Evolutionary conservation across 1,284 basidiomycete species (phyloP).

Genomic region (Waitea zeae): DNA sequence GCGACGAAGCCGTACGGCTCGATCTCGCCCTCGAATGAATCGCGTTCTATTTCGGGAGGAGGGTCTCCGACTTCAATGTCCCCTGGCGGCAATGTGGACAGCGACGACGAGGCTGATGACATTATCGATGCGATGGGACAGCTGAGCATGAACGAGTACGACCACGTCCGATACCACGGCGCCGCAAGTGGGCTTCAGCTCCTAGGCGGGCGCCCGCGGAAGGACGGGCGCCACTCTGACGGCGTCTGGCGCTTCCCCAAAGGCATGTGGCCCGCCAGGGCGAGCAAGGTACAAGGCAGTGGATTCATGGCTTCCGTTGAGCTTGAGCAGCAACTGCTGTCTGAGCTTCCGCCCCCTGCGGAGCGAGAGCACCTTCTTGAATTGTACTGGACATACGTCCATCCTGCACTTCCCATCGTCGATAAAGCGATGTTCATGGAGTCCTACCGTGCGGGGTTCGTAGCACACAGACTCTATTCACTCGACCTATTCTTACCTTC

Average conservation of each 20-base stretch:
- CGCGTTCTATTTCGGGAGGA: no score
- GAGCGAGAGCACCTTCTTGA: constrained; percentile 54
- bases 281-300: no score
- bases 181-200: constrained; percentile 70
- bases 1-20: no score
- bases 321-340: constrained; percentile 19
- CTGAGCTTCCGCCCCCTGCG: constrained; percentile 31
- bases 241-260: constrained; percentile 64
- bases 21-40: no score
- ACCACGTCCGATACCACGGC: constrained; percentile 63
- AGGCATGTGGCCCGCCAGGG: constrained; percentile 12
- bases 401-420: constrained; percentile 55
- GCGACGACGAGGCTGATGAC: constrained; percentile 23
- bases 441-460: constrained; percentile 29
- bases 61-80: background rate
- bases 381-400: constrained; percentile 67
- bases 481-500: background rate
- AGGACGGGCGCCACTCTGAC: constrained; percentile 52
- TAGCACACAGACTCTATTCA: constrained; percentile 4
- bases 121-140: constrained; percentile 65
- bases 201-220: constrained; percentile 39
- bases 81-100: background rate
- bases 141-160: constrained; percentile 70
- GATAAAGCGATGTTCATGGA: constrained; percentile 56
- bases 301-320: constrained; percentile 9